Base-by-base conservation (phyloP, 345 rosid genomes). In the Eucalyptus victrix region DNA sequence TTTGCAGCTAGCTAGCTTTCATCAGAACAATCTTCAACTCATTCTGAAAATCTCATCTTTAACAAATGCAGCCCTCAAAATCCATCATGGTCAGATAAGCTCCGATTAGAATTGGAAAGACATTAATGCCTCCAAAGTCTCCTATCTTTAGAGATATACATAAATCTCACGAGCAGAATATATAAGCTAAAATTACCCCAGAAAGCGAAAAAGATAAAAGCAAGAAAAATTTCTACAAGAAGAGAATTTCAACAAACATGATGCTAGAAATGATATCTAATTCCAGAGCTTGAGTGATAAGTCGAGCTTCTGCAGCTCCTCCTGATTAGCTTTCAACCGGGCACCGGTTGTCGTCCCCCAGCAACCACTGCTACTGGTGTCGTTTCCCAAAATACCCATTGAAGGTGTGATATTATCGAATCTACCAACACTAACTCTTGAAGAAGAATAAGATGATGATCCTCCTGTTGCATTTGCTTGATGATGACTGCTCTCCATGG, bases 351-450 rank as follows among this genome's bases (percentile, higher is more conserved):
- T 53, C 86, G 21, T 58, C 42, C 90, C 86, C 60, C 67, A 30
- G 16, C 85, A 76, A 21, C 47, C 15, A 26, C 85, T 40, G 47
- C 85, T 40, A 40, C 47, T 45, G 9, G 7, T 76, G 12, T 76
- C 85, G 30, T 76, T 90, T 7, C 88, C 88, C 67, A 54, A 49
- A 37, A 76, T 21, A 40, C 85, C 85, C 47, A 76, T 40, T 13
- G 88, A 86, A 91, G 87, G 42, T 90, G 89, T 90, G 89, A 86
- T 93, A 40, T 87, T 54, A 90, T 92, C 83, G 89, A 94, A 94
- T 89, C 94, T 93, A 87, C 92, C 92, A 5, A 92, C 91, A 67
- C 90, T 87, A 69, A 89, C 91, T 58, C 87, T 89, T n/a, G 91
- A 62, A 15, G 88, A 19, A 45, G 90, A 42, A 65, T 40, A 76